These are phyloP conservation scores for Trypanosoma cruzi DNA, from an alignment of 208 protist species.

Conservation along the genomic window DNA sequence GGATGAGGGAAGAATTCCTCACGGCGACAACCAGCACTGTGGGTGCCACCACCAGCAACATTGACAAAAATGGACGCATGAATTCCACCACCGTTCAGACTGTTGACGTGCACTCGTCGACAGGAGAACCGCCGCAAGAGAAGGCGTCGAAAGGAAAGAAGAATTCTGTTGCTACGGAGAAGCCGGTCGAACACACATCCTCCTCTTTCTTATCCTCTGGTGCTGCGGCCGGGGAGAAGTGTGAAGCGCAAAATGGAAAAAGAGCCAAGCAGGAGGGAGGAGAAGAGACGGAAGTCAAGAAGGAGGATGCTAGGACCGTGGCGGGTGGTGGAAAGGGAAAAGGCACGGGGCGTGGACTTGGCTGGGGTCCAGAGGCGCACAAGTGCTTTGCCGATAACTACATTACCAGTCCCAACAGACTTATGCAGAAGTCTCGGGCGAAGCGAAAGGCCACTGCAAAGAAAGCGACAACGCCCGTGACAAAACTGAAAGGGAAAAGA, in stretches of 20 bases:
- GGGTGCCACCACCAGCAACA: background rate
- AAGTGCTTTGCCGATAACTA: slow-evolving; percentile 76
- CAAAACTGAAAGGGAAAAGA: background rate
- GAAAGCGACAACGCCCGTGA: background rate
- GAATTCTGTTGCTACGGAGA: background rate
- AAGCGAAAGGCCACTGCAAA: background rate
- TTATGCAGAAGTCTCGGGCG: slow-evolving; percentile 17
- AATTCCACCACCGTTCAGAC: background rate
- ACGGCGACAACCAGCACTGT: background rate
- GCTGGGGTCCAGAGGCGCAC: slow-evolving; percentile 74
- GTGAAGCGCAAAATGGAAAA: background rate
- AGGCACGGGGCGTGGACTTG: slow-evolving; percentile 25
- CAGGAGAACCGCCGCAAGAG: background rate
- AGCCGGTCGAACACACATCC: background rate
- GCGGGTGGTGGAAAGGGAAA: background rate
- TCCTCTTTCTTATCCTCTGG: background rate
- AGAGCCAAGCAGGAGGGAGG: background rate
- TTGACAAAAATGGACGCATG: background rate
- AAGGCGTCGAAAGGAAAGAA: background rate
- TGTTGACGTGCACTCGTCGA: background rate
- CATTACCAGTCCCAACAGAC: slow-evolving; percentile 61
- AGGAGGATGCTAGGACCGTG: background rate
- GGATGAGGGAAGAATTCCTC: background rate
- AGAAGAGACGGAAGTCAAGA: background rate
- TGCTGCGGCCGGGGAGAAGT: background rate